These are phyloP conservation scores for Populus trichocarpa DNA, from an alignment of 441 rosid genomes.

Conservation along the genomic window DNA sequence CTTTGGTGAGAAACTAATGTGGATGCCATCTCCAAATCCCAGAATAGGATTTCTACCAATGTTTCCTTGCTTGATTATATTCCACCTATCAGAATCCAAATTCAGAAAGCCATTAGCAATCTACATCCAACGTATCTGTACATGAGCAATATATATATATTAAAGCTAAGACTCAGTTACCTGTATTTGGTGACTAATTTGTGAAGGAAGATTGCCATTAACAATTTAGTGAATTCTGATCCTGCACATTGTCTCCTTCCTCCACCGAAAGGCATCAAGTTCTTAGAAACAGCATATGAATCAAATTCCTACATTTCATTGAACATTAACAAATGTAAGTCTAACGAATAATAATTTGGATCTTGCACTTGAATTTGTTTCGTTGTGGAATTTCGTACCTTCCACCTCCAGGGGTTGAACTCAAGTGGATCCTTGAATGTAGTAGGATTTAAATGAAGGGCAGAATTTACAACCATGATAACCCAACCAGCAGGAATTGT, in stretches of 20 bases:
- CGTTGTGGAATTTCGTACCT: neutral
- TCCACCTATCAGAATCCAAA: neutral
- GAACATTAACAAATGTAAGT: neutral
- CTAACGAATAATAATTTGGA: neutral
- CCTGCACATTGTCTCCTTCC: conserved; percentile 36
- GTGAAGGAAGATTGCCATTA: conserved; percentile 31
- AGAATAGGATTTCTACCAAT: neutral
- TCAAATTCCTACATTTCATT: conserved; percentile 3
- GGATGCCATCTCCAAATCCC: conserved; percentile 7
- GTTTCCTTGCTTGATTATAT: neutral
- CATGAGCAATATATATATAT: neutral
- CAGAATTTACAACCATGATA: conserved; percentile 15
- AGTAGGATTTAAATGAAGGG: conserved; percentile 23
- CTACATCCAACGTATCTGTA: too few relatives aligned
- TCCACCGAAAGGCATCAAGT: conserved; percentile 36
- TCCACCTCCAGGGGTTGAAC: conserved; percentile 38
- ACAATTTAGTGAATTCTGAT: conserved; percentile 22
- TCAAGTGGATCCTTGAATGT: conserved; percentile 26
- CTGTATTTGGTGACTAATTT: conserved; percentile 30
- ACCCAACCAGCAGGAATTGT: conserved; percentile 32
- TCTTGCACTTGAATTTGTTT: neutral
- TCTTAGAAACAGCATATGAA: conserved; percentile 5
- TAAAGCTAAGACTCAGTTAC: conserved; percentile 5
- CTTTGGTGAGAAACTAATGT: neutral
- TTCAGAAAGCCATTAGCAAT: neutral